phyloP scores from a whole-genome alignment of 768 basidiomycete genomes.

The Boletales sp. region DNA sequence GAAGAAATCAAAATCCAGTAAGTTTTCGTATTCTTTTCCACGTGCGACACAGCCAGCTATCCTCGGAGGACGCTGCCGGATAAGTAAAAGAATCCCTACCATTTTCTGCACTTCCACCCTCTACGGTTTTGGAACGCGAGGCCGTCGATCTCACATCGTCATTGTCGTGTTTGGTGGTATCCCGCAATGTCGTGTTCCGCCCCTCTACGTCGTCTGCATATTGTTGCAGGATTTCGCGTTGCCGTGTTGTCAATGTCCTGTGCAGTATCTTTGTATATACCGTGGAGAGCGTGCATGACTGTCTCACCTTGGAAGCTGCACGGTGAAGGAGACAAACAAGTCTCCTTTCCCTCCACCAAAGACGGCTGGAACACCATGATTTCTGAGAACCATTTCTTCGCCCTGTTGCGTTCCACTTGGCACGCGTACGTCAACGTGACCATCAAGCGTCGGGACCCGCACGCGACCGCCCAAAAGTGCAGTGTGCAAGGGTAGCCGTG shows the following conservation, averaged over 20 bases:
- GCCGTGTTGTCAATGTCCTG: constrained; percentile 79
- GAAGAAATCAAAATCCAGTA: constrained; percentile 64
- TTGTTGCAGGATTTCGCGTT: constrained; percentile 82
- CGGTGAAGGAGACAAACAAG: constrained; percentile 82
- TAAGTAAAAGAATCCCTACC: constrained; percentile 74
- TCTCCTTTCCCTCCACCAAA: constrained; percentile 68
- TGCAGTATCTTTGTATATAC: constrained; percentile 3
- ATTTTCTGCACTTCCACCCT: constrained; percentile 37
- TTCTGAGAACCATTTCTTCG: constrained; percentile 93
- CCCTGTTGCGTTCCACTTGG: constrained; percentile 94
- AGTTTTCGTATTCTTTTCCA: constrained; percentile 67
- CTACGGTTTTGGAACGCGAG: constrained; percentile 19
- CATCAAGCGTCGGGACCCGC: constrained; percentile 90
- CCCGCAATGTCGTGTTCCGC: constrained; percentile 28
- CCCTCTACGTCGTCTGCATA: constrained; percentile 95
- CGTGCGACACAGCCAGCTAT: constrained; percentile 67
- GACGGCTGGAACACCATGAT: constrained; percentile 72
- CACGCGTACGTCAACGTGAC: constrained; percentile 91
- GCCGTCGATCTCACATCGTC: constrained; percentile 14
- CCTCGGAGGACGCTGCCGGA: constrained; percentile 48
- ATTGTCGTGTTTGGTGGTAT: constrained; percentile 13
- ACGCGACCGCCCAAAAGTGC: constrained; percentile 93
- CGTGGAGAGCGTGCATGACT: constrained; percentile 2
- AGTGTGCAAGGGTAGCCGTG: constrained; percentile 83
- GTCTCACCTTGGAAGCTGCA: constrained; percentile 86